These are phyloP conservation scores for Rhypophila decipiens DNA, from an alignment of 495 filamentous ascomycete species.

Conservation along the genomic window DNA sequence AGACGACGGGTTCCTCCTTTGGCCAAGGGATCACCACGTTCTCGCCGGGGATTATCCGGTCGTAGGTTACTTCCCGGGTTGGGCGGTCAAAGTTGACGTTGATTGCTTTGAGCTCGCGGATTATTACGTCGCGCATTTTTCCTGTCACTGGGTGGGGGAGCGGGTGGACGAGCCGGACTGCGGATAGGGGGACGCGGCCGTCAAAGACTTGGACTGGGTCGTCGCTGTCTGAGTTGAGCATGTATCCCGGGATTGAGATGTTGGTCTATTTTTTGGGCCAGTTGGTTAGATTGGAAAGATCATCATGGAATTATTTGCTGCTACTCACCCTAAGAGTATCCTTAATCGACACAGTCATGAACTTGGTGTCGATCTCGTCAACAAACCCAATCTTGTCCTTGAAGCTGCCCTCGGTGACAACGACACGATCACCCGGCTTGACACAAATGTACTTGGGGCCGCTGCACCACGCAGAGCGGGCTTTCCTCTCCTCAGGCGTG, in stretches of 20 bases:
- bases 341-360: conserved; percentile 54
- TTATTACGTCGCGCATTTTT: conserved; percentile 60
- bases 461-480: conserved; percentile 38
- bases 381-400: conserved; percentile 76
- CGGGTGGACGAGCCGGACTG: conserved; percentile 75
- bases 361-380: conserved; percentile 45
- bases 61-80: conserved; percentile 36
- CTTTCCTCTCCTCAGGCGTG: conserved; percentile 15
- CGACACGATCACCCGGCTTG: conserved; percentile 66
- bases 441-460: conserved; percentile 59
- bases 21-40: conserved; percentile 73
- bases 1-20: conserved; percentile 33
- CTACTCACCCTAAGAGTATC: conserved; percentile 68
- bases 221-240: conserved; percentile 32
- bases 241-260: conserved; percentile 48
- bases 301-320: too few species aligned
- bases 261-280: conserved; percentile 42
- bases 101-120: conserved; percentile 55
- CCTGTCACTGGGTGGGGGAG: conserved; percentile 58
- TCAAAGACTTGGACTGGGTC: conserved; percentile 38
- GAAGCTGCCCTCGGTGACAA: conserved; percentile 66
- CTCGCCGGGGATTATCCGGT: conserved; percentile 52
- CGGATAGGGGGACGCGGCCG: conserved; percentile 54
- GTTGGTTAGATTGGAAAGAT: conserved; percentile 1
- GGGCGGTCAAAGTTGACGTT: conserved; percentile 39